Evolutionary conservation across 208 protist species (phyloP), one percentile per base, ranked within the genome.

Genomic region (Trypanosoma grayi): DNA sequence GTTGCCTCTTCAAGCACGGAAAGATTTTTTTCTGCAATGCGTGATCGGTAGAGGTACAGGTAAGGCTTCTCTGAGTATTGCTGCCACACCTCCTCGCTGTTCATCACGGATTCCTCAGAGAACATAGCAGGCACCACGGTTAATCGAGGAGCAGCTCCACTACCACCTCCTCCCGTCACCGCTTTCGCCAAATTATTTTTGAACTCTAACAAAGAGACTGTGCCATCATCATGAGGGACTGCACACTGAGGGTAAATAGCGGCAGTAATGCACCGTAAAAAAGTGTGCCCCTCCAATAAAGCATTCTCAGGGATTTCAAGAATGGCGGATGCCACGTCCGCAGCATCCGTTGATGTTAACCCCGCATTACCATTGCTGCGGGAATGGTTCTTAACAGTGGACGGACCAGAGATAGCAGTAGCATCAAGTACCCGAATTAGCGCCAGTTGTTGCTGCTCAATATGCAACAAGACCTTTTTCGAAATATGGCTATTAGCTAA

Each of bases 211-310:
- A 28, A 62, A 10, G 37, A 56, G 25, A 69, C 69, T 13, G 45
- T 37, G 13, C 81, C 75, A 47, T 76, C 69, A 24, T 33, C 53
- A n/a, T 66, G 54, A 22, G 73, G 71, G 18, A 90, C 67, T 13
- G 66, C 73, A 48, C 80, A 91, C 58, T 72, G 68, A 4, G 88
- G 88, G 52, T 95, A 92, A 4, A 87, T 64, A 2, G 83, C 82
- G 9, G 77, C 79, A 1, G 84, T 87, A 9, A 94, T 53, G 55
- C 75, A 88, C 7, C 75, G 73, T 43, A 78, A 65, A 31, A 90
- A 39, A 14, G 31, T 52, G 28, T 65, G 33, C 1, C 73, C 75
- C 20, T 64, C 68, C 5, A 75, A 18, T 18, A 80, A 46, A 27
- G 64, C 77, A 27, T 80, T 65, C 14, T 79, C 77, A 4, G 77